These are phyloP conservation scores for Linnemannia zychae DNA, from an alignment of 192 early-diverging fungal species.

Conservation along the genomic window DNA sequence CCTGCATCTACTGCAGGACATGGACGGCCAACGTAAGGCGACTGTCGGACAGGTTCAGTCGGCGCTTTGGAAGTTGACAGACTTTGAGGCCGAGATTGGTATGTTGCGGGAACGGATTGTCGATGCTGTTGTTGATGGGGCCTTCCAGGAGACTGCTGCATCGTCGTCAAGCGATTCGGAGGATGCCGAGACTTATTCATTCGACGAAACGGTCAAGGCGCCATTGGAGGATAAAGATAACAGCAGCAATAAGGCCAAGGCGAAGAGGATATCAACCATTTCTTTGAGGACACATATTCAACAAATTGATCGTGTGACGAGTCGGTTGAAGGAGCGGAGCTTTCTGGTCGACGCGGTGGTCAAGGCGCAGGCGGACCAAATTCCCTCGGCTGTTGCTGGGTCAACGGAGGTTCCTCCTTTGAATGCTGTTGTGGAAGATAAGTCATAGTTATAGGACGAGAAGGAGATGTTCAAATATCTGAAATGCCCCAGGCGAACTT, in stretches of 20 bases:
- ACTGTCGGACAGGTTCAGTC: constrained; percentile 57
- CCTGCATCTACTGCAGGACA: constrained; percentile 46
- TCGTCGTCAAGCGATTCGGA: background rate
- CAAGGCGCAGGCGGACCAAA: constrained; percentile 19
- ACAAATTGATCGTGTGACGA: constrained; percentile 45
- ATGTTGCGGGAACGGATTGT: constrained; percentile 61
- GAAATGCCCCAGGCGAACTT: background rate
- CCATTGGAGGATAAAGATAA: background rate
- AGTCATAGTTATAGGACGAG: background rate
- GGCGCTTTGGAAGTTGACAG: constrained; percentile 60
- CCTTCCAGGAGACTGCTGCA: background rate
- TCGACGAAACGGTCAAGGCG: background rate
- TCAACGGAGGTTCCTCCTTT: background rate
- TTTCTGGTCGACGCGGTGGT: constrained; percentile 23
- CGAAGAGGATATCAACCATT: background rate
- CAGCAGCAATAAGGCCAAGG: too few species aligned
- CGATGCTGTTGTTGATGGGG: constrained; percentile 26
- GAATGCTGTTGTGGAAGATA: background rate
- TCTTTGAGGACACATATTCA: constrained; percentile 34
- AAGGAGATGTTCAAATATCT: background rate
- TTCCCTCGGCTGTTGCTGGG: background rate
- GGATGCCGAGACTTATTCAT: background rate
- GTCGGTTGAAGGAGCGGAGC: constrained; percentile 38
- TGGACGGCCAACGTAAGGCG: constrained; percentile 58
- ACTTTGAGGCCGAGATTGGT: constrained; percentile 67